Evolutionary conservation across 202 grass and related monocot genomes (phyloP).

Genomic region (Tripidium arundinaceum): DNA sequence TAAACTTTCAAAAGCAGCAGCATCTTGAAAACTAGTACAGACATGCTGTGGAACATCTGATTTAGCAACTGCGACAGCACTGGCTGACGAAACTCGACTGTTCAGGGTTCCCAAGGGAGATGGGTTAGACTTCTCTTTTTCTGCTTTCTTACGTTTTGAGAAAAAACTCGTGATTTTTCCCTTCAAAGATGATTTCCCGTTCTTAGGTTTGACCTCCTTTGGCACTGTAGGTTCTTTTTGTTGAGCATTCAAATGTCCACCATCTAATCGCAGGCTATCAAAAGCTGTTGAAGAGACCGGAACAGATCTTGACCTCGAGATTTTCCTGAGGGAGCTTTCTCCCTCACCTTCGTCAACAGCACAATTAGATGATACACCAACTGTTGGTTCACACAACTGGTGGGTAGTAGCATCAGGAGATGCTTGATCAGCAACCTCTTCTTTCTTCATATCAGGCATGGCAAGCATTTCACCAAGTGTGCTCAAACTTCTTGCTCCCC

Average conservation of each 20-base stretch:
- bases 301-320: slow-evolving; percentile 84
- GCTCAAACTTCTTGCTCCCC: slow-evolving; percentile 84
- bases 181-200: slow-evolving; percentile 74
- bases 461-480: slow-evolving; percentile 96
- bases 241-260: slow-evolving; percentile 35
- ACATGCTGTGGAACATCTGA: slow-evolving; percentile 18
- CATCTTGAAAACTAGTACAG: slow-evolving; percentile 16
- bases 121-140: slow-evolving; percentile 49
- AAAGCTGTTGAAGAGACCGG: slow-evolving; percentile 73
- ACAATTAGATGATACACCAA: slow-evolving; percentile 39
- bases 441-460: slow-evolving; percentile 78
- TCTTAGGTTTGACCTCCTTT: slow-evolving; percentile 53
- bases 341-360: slow-evolving; percentile 22
- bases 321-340: slow-evolving; percentile 45
- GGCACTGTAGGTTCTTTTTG: slow-evolving; percentile 17
- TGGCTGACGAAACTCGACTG: slow-evolving; percentile 11
- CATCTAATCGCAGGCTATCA: slow-evolving; percentile 52
- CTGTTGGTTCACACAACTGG: slow-evolving; percentile 41
- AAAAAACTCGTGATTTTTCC: slow-evolving; percentile 87
- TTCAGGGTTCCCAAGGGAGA: slow-evolving; percentile 21
- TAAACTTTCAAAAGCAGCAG: slow-evolving; percentile 27
- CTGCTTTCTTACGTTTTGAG: slow-evolving; percentile 59
- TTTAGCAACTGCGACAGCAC: not conserved
- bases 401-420: slow-evolving; percentile 1
- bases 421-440: slow-evolving; percentile 34